Conservation (phyloP, 306 rosid genomes). For the Gillenia trifoliata region DNA sequence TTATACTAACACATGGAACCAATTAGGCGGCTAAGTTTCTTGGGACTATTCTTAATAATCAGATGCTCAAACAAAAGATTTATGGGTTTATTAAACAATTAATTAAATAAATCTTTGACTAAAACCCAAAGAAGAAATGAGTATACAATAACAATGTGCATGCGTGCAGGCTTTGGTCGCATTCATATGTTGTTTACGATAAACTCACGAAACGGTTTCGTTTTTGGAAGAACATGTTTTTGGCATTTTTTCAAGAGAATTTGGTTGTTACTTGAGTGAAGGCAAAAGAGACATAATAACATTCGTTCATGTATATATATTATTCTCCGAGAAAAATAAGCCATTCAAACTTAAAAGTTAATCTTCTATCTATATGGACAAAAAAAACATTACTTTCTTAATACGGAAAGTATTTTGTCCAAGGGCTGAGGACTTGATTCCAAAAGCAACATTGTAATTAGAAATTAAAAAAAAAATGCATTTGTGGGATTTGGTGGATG, state of each 20-base stretch:
- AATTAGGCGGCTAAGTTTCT: constrained; percentile 14
- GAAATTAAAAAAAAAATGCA: background rate
- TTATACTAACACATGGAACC: background rate
- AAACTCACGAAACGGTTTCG: background rate
- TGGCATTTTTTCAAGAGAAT: background rate
- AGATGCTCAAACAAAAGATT: background rate
- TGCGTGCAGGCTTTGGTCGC: background rate
- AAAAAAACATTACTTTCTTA: background rate
- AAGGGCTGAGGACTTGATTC: background rate
- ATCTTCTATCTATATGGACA: background rate
- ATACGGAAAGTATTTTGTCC: constrained; percentile 2
- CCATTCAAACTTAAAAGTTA: background rate
- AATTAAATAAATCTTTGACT: constrained; percentile 11
- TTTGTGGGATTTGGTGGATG: background rate
- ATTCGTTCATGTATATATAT: background rate
- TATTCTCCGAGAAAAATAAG: background rate
- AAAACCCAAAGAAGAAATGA: background rate
- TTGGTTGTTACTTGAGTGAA: background rate
- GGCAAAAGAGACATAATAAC: background rate
- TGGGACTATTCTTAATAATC: background rate
- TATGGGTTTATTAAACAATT: constrained; percentile 7
- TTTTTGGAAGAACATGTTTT: constrained; percentile 9
- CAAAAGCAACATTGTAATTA: background rate
- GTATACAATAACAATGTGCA: background rate
- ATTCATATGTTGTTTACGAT: background rate